Conservation (phyloP, 2,329 filamentous ascomycete genomes). For the Clonostachys rosea region DNA sequence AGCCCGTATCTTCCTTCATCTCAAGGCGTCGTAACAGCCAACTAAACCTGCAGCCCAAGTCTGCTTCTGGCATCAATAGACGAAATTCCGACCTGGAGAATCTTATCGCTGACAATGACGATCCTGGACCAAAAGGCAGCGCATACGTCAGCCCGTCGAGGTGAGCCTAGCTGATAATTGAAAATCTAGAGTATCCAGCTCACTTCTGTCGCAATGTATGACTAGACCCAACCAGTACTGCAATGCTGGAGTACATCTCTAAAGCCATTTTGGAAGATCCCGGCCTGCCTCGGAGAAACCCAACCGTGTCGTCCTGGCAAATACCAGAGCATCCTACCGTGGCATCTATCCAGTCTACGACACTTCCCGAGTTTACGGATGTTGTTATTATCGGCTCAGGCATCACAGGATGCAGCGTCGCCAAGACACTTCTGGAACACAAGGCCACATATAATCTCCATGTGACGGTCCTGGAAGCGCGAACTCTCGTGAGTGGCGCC, state of each 20-base stretch:
- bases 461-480: constrained; percentile 17
- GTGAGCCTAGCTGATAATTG: too few species aligned
- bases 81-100: too few species aligned
- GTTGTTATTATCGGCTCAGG: constrained; percentile 20
- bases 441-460: constrained; percentile 3
- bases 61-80: too few species aligned
- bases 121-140: too few species aligned
- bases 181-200: too few species aligned
- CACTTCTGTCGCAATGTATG: too few species aligned
- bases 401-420: constrained; percentile 18
- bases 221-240: too few species aligned
- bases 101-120: too few species aligned
- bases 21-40: too few species aligned
- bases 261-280: constrained; percentile 17
- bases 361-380: constrained; percentile 11
- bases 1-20: too few species aligned
- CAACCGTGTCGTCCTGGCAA: constrained; percentile 17
- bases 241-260: constrained; percentile 6
- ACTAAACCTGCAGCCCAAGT: too few species aligned
- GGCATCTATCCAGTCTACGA: constrained; percentile 11
- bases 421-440: constrained; percentile 13
- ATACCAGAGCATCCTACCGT: constrained; percentile 13
- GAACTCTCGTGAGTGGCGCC: constrained; percentile 17
- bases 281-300: constrained; percentile 11
- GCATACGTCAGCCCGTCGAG: too few species aligned